phyloP scores from a whole-genome alignment of 352 stramenopile genomes.

The Globisporangium paroecandrum region DNA sequence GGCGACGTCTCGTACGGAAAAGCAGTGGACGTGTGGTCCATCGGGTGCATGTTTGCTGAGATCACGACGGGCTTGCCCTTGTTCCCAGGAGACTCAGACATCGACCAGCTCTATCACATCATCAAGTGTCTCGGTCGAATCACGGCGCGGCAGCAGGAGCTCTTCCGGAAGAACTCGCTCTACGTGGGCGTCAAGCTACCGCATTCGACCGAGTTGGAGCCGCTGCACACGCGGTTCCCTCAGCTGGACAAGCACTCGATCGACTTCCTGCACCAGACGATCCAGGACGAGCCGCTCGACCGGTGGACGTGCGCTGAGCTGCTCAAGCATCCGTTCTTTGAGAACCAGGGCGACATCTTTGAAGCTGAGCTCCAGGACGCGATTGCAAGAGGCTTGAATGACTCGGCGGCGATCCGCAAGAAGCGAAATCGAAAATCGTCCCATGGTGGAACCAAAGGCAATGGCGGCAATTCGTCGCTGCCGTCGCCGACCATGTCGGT shows the following conservation, averaged over 20 bases:
- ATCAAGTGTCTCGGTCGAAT: constrained; percentile 73
- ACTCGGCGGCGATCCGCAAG: constrained; percentile 56
- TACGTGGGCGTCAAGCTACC: constrained; percentile 81
- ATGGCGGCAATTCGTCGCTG: constrained; percentile 1
- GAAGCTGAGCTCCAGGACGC: constrained; percentile 66
- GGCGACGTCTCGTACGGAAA: constrained; percentile 91
- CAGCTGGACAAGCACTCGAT: constrained; percentile 61
- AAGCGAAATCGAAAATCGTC: constrained; percentile 53
- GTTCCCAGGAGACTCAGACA: constrained; percentile 95
- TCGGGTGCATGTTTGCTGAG: constrained; percentile 96
- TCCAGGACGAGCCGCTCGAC: constrained; percentile 73
- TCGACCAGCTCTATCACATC: constrained; percentile 92
- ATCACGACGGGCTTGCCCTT: constrained; percentile 95
- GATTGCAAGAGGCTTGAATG: constrained; percentile 65
- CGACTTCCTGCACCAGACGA: constrained; percentile 71
- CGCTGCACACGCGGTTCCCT: constrained; percentile 59
- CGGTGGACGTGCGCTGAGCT: constrained; percentile 78
- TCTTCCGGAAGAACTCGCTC: constrained; percentile 80
- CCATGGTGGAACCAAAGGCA: constrained; percentile 6
- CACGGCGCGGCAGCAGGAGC: constrained; percentile 70
- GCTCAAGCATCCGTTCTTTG: constrained; percentile 73
- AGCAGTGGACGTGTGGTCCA: constrained; percentile 96
- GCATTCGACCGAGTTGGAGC: constrained; percentile 48
- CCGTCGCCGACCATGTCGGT: constrained; percentile 9
- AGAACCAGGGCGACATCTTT: constrained; percentile 46